A percentile compares a stretch with the other conserved stretches of the same genome.
Evolutionary conservation across 306 rosid genomes (phyloP).

Genomic region (Citrullus colocynthis): DNA sequence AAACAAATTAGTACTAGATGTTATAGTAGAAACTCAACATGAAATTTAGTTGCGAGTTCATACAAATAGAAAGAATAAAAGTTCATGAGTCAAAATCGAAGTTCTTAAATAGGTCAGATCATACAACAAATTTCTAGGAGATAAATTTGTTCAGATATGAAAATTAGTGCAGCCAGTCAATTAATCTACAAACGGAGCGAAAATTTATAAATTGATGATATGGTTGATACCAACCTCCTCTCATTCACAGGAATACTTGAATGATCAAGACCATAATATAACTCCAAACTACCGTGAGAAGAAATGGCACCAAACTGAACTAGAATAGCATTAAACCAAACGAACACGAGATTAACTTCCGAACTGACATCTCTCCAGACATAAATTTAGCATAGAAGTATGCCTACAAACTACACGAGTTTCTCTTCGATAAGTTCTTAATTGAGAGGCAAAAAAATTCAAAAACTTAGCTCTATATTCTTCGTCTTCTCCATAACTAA

Average conservation of each 20-base stretch:
- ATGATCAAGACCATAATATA: background rate
- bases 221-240: background rate
- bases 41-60: too few relatives aligned
- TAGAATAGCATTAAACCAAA: background rate
- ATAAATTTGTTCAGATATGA: too few relatives aligned
- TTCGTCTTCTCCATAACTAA: background rate
- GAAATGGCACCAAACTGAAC: background rate
- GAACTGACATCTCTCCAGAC: background rate
- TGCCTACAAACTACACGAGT: background rate
- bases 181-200: too few relatives aligned
- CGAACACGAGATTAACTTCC: background rate
- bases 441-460: background rate
- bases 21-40: too few relatives aligned
- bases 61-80: too few relatives aligned
- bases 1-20: too few relatives aligned
- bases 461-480: background rate
- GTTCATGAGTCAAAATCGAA: too few relatives aligned
- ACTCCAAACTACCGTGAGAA: background rate
- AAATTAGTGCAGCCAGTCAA: too few relatives aligned
- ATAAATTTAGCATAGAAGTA: background rate
- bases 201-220: too few relatives aligned
- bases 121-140: too few relatives aligned
- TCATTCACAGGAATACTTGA: background rate
- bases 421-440: background rate
- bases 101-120: too few relatives aligned